Evolutionary conservation across 768 basidiomycete species (phyloP).

Genomic region (Boletus eberwhitei): DNA sequence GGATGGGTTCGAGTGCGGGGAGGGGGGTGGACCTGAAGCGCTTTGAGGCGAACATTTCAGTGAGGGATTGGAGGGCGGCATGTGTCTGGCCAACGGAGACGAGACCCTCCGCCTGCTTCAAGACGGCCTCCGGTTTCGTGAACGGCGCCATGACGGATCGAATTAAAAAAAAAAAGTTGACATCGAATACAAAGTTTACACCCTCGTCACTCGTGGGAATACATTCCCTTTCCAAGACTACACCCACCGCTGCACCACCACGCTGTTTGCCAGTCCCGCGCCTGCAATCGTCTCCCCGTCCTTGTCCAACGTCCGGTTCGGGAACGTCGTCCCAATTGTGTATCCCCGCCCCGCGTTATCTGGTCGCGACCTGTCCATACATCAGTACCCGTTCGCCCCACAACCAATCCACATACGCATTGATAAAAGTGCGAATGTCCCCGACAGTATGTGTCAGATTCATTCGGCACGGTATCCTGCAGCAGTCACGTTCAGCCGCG

Average conservation of each 20-base stretch:
- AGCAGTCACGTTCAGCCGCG: not conserved
- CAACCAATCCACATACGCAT: slow-evolving; percentile 59
- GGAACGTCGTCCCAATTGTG: slow-evolving; percentile 87
- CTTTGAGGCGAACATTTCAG: slow-evolving; percentile 92
- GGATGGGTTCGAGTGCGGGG: slow-evolving; percentile 88
- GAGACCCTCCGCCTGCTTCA: slow-evolving; percentile 92
- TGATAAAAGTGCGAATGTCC: slow-evolving; percentile 84
- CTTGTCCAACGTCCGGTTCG: slow-evolving; percentile 69
- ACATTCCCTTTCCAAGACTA: slow-evolving; percentile 26
- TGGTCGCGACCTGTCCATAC: slow-evolving; percentile 56
- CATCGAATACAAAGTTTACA: not conserved
- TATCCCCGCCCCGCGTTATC: slow-evolving; percentile 62
- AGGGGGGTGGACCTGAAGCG: slow-evolving; percentile 91
- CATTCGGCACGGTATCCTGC: slow-evolving; percentile 78
- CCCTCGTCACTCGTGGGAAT: slow-evolving; percentile 12
- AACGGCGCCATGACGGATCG: slow-evolving; percentile 70
- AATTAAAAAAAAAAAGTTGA: not conserved
- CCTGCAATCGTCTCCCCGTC: slow-evolving; percentile 61
- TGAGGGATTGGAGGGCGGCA: slow-evolving; percentile 85
- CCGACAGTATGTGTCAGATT: slow-evolving; percentile 87
- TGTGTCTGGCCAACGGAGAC: slow-evolving; percentile 89
- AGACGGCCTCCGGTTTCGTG: slow-evolving; percentile 84
- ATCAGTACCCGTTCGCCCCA: not conserved
- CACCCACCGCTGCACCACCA: slow-evolving; percentile 79
- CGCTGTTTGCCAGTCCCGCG: slow-evolving; percentile 75